Percentiles rank a stretch among this genome's conserved stretches.
These are phyloP conservation scores for Sarcomyxa edulis DNA, from an alignment of 768 basidiomycete species.

Conservation along the genomic window DNA sequence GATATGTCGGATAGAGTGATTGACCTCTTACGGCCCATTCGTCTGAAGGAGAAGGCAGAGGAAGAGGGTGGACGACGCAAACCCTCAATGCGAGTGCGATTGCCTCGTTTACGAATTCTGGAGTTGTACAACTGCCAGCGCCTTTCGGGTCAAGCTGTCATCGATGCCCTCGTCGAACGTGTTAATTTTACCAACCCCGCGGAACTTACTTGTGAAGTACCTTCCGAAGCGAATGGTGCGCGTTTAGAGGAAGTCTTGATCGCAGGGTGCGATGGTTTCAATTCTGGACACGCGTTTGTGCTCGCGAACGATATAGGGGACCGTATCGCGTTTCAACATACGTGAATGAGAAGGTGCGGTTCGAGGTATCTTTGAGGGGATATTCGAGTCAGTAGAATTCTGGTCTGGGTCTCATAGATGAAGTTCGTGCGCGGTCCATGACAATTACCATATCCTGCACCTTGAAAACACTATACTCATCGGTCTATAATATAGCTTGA, in stretches of 20 bases:
- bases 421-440: no score
- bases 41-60: slow-evolving; percentile 6
- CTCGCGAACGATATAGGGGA: slow-evolving; percentile 10
- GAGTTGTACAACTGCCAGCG: slow-evolving; percentile 59
- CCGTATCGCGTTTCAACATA: no score
- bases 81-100: slow-evolving; percentile 31
- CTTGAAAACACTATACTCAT: no score
- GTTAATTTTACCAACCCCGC: slow-evolving; percentile 36
- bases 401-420: no score
- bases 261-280: slow-evolving; percentile 32
- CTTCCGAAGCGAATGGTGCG: slow-evolving; percentile 17
- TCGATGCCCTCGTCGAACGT: slow-evolving; percentile 46
- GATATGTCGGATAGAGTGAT: slow-evolving; percentile 79
- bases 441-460: no score
- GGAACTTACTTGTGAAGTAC: no score
- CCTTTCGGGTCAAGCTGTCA: slow-evolving; percentile 52
- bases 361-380: no score
- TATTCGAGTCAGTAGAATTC: no score
- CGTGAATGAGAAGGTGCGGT: no score
- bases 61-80: slow-evolving; percentile 10
- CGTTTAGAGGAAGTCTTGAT: slow-evolving; percentile 29
- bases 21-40: slow-evolving; percentile 45
- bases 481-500: no score
- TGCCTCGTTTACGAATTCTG: slow-evolving; percentile 50
- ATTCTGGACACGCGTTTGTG: slow-evolving; percentile 19